Percentiles rank a stretch among this genome's conserved stretches.
phyloP scores from a whole-genome alignment of 306 rosid genomes.

The Vigna reflexopilosa region DNA sequence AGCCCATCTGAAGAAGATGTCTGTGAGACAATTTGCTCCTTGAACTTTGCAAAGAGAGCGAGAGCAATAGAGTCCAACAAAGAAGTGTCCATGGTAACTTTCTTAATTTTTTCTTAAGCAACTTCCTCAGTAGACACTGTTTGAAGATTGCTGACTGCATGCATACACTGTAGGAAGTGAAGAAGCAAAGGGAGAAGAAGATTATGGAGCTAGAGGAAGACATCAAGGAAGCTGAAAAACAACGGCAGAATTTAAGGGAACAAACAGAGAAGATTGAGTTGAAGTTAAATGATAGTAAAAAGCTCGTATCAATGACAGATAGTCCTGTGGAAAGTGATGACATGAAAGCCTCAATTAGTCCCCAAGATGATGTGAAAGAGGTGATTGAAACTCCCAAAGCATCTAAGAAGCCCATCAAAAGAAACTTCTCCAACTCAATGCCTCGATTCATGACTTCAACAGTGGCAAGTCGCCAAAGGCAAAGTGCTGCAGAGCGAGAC shows the following conservation, averaged over 20 bases:
- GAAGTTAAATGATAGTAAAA: constrained; percentile 59
- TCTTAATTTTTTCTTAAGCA: constrained; percentile 39
- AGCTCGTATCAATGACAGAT: constrained; percentile 46
- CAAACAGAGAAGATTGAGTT: constrained; percentile 63
- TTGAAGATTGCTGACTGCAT: constrained; percentile 37
- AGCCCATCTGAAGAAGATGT: constrained; percentile 87
- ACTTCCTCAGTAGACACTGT: constrained; percentile 24
- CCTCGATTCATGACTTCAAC: constrained; percentile 98
- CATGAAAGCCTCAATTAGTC: constrained; percentile 41
- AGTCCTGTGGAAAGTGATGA: constrained; percentile 52
- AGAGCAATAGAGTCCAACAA: constrained; percentile 72
- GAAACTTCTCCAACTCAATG: constrained; percentile 55
- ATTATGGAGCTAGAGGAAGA: constrained; percentile 67
- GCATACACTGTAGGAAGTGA: constrained; percentile 67
- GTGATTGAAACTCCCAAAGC: constrained; percentile 53
- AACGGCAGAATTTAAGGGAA: constrained; percentile 56
- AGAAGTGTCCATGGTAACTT: constrained; percentile 70
- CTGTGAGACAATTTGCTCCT: constrained; percentile 83
- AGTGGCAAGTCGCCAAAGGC: constrained; percentile 88
- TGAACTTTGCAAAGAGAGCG: constrained; percentile 88
- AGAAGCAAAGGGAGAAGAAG: constrained; percentile 72
- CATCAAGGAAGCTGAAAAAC: constrained; percentile 76
- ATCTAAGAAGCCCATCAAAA: constrained; percentile 50
- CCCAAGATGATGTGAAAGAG: constrained; percentile 58
- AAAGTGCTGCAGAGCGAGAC: constrained; percentile 65